A percentile compares a stretch with the other conserved stretches of the same genome.
phyloP scores from a whole-genome alignment of 2,329 filamentous ascomycete species.

The Aspergillus sp. region DNA sequence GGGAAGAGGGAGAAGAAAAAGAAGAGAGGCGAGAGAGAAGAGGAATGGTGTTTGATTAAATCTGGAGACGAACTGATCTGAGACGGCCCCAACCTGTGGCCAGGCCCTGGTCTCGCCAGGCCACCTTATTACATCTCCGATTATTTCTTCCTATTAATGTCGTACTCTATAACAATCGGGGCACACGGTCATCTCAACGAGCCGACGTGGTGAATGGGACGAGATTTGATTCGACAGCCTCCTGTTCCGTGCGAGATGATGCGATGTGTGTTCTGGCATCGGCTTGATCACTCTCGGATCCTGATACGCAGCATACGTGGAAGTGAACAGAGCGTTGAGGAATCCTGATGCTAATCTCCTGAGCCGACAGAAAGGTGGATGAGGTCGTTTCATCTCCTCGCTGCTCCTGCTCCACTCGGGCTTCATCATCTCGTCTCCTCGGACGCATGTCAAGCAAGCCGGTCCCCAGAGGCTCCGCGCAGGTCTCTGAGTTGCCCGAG shows the following conservation, averaged over 20 bases:
- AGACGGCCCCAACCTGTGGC: background rate
- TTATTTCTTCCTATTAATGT: background rate
- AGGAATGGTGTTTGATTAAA: constrained; percentile 15
- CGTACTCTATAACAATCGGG: background rate
- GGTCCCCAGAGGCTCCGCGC: background rate
- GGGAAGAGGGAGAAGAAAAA: constrained; percentile 16
- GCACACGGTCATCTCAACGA: too few species aligned
- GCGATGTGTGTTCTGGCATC: background rate
- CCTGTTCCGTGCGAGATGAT: too few species aligned
- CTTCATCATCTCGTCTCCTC: background rate
- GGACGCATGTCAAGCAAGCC: background rate
- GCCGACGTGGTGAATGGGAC: too few species aligned
- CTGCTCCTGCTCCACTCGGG: background rate
- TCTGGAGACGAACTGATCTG: constrained; percentile 12
- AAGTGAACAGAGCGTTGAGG: too few species aligned
- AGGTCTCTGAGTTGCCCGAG: background rate
- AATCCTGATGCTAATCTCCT: background rate
- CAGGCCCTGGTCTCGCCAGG: background rate
- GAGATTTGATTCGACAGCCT: too few species aligned
- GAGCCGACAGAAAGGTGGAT: background rate
- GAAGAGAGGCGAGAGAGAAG: background rate
- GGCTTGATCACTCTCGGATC: too few species aligned
- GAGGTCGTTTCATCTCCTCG: constrained; percentile 1
- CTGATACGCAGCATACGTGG: too few species aligned
- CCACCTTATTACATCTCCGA: background rate